These are phyloP conservation scores for Coemansia sp. DNA, from an alignment of 192 early-diverging fungal species.

Conservation along the genomic window DNA sequence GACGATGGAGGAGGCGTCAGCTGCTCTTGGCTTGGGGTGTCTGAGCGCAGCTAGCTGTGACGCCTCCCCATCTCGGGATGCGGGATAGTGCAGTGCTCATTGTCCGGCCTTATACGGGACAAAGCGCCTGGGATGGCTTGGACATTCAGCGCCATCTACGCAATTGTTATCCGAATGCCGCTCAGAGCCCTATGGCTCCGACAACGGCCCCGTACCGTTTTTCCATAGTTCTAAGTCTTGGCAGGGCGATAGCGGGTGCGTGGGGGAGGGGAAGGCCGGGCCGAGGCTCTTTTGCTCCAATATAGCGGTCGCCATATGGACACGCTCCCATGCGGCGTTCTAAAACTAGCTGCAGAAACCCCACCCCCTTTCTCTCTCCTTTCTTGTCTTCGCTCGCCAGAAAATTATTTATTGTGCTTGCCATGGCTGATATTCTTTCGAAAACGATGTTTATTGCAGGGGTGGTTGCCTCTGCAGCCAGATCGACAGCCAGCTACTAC, in stretches of 20 bases:
- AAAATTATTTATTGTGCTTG: not conserved
- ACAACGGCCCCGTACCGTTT: not conserved
- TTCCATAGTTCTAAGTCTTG: not conserved
- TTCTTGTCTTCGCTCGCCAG: not conserved
- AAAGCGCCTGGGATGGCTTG: not conserved
- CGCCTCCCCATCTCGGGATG: not conserved
- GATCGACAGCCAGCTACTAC: constrained; percentile 39
- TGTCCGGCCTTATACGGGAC: not conserved
- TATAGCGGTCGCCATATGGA: not conserved
- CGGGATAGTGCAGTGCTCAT: not conserved
- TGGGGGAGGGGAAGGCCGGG: too few species aligned
- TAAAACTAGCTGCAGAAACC: not conserved
- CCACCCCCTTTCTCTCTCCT: not conserved
- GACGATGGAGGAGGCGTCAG: not conserved
- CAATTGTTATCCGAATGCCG: not conserved
- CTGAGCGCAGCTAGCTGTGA: constrained; percentile 5
- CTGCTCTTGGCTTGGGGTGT: not conserved
- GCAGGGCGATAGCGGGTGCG: not conserved
- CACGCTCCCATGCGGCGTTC: not conserved
- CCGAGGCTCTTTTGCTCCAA: too few species aligned
- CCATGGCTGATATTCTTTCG: constrained; percentile 22
- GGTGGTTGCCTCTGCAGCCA: constrained; percentile 11
- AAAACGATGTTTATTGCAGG: constrained; percentile 12
- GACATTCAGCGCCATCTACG: not conserved
- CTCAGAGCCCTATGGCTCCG: not conserved